Conservation (phyloP, 2,329 filamentous ascomycete species). For the Drechslerella coelobrocha region DNA sequence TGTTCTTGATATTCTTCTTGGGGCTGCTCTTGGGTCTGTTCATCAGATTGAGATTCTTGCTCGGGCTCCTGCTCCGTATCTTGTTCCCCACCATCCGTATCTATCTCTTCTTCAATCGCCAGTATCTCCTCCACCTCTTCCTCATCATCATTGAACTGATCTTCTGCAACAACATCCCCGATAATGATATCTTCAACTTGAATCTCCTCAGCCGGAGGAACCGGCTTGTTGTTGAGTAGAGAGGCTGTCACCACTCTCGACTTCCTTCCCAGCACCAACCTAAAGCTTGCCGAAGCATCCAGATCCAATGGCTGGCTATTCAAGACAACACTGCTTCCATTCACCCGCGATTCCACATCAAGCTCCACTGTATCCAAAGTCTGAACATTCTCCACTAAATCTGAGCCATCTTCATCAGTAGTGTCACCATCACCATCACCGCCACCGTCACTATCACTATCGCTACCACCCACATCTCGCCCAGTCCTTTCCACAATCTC, state of each 20-base stretch:
- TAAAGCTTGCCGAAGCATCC: constrained; percentile 37
- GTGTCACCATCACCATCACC: no score
- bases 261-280: constrained; percentile 29
- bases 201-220: neutral
- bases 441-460: no score
- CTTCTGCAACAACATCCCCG: neutral
- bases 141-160: neutral
- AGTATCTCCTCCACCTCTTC: neutral
- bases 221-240: neutral
- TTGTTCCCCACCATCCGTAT: constrained; percentile 7
- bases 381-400: constrained; percentile 9
- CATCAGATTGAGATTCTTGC: neutral
- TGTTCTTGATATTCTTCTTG: neutral
- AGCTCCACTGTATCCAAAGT: constrained; percentile 19
- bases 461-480: neutral
- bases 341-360: constrained; percentile 20
- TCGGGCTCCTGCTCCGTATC: neutral
- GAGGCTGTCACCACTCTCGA: neutral
- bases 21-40: neutral
- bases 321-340: constrained; percentile 19
- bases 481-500: constrained; percentile 22
- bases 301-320: constrained; percentile 24
- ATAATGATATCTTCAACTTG: neutral
- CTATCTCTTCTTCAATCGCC: neutral
- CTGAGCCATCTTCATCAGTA: constrained; percentile 17